Evolutionary conservation across 805 yeast genomes (phyloP), one percentile per base, ranked within the genome.

Genomic region (Maudiozyma bulderi): DNA sequence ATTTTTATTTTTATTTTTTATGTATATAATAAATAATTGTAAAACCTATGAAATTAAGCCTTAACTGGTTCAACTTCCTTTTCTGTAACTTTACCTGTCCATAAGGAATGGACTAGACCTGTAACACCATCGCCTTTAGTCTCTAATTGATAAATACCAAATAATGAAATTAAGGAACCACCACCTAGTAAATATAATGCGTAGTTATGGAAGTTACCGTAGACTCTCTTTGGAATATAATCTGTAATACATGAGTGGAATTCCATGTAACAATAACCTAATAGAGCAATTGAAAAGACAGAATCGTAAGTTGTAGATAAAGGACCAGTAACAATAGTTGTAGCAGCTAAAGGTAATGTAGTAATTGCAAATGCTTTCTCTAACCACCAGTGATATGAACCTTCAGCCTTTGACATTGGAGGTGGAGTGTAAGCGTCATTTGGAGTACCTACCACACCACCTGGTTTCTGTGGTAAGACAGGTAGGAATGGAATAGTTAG

Each of bases 301-400:
- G 95, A 78, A 69, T 93, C 99, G 34, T 81, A 63, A 26, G 82
- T 70, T 10, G 95, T 84, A 5, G 82, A 73, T 54, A 79, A 68
- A 13, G 83, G 77, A 31, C 95, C 96, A 11, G 60, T 54, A 44
- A 84, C 75, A 56, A 89, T 77, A 26, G 98, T 96, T 26, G 82
- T 70, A 39, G 83, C 75, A 31, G 81, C 74, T 52, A 91, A 71
- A 33, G 99, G 99, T 28, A 88, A 75, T 65, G 90, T 71, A 9
- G 82, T 79, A 14, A 83, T 65, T 3, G 95, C 75, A 35, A 88
- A 70, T 5, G 78, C 60, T 57, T 86, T 79, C 73, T 91, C 99
- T 58, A 82, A 81, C n/a, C 86, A 73, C 99, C 99, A 91, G 73
- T 90, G 98, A 65, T 80, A 76, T 28, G 95, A 85, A 44, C 98